phyloP scores from a whole-genome alignment of 2,329 filamentous ascomycete genomes.

The Paecilomyces variotii region DNA sequence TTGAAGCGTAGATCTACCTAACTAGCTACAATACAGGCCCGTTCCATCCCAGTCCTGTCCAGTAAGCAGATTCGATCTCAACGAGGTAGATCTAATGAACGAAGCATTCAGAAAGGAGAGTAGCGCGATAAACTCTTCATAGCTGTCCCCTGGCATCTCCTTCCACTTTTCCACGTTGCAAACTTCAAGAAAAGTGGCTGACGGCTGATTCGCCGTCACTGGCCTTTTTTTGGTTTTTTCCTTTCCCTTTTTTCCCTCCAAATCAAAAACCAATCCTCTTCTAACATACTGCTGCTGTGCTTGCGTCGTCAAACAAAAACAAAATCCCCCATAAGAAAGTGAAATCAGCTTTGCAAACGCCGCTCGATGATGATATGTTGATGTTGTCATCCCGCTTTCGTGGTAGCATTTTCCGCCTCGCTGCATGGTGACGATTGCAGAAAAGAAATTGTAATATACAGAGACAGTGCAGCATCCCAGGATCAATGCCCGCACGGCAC shows the following conservation, averaged over 20 bases:
- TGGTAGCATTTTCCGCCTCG: background rate
- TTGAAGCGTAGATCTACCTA: constrained; percentile 12
- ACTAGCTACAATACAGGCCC: constrained; percentile 21
- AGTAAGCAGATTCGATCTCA: background rate
- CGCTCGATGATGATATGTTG: constrained; percentile 1
- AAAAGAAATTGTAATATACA: constrained; percentile 1
- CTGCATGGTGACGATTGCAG: background rate
- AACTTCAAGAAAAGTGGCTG: constrained; percentile 8
- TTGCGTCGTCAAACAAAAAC: constrained; percentile 11
- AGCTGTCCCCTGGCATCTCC: constrained; percentile 5
- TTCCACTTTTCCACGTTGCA: constrained; percentile 6
- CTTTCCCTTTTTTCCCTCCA: background rate
- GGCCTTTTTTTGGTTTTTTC: constrained; percentile 6
- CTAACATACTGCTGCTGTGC: constrained; percentile 6
- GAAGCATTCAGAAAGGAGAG: constrained; percentile 4
- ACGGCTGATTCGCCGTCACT: constrained; percentile 7
- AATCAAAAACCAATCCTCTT: background rate
- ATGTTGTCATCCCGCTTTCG: background rate
- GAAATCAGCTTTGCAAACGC: constrained; percentile 6
- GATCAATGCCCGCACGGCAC: background rate
- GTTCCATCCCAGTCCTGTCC: constrained; percentile 12
- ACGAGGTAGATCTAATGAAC: constrained; percentile 1
- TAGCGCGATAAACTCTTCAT: constrained; percentile 4
- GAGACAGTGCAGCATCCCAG: background rate
- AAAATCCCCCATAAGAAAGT: constrained; percentile 5